These are phyloP conservation scores for Amylostereum areolatum DNA, from an alignment of 1,284 basidiomycete genomes.

Conservation along the genomic window DNA sequence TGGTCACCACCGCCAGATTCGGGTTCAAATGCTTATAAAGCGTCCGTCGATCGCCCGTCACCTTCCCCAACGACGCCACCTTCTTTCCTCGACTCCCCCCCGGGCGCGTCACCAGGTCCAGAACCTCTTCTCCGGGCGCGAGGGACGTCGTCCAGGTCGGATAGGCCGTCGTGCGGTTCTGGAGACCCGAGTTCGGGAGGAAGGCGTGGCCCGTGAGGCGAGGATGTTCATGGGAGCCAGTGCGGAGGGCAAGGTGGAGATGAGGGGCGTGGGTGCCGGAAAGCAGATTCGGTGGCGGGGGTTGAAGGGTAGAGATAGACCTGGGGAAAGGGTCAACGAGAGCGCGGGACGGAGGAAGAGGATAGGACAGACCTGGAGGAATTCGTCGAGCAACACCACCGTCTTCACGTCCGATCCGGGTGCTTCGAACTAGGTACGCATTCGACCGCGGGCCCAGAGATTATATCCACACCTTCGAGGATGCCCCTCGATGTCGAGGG, in stretches of 20 bases:
- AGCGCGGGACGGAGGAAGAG: not conserved
- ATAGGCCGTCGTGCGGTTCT: slow-evolving; percentile 44
- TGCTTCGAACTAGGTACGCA: slow-evolving; percentile 43
- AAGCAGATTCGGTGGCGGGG: slow-evolving; percentile 30
- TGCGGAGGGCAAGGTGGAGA: slow-evolving; percentile 52
- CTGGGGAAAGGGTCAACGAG: slow-evolving; percentile 24
- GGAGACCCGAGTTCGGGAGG: slow-evolving; percentile 34
- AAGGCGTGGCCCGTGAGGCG: slow-evolving; percentile 56
- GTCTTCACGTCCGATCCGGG: slow-evolving; percentile 40
- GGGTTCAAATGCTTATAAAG: slow-evolving; percentile 95
- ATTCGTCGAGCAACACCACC: slow-evolving; percentile 63
- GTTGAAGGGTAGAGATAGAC: slow-evolving; percentile 63
- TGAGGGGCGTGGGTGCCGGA: slow-evolving; percentile 35
- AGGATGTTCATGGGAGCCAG: slow-evolving; percentile 32
- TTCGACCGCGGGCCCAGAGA: slow-evolving; percentile 53
- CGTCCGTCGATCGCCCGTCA: slow-evolving; percentile 82
- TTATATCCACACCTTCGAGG: slow-evolving; percentile 53
- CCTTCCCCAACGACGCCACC: slow-evolving; percentile 77
- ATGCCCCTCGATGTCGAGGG: slow-evolving; percentile 22
- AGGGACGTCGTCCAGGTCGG: slow-evolving; percentile 65
- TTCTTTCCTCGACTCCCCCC: no score
- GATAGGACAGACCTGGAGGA: slow-evolving; percentile 42
- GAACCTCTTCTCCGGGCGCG: slow-evolving; percentile 44
- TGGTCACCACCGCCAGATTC: slow-evolving; percentile 66
- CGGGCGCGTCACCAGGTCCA: slow-evolving; percentile 40